These are phyloP conservation scores for Articulospora tetracladia DNA, from an alignment of 495 filamentous ascomycete species.

Conservation along the genomic window DNA sequence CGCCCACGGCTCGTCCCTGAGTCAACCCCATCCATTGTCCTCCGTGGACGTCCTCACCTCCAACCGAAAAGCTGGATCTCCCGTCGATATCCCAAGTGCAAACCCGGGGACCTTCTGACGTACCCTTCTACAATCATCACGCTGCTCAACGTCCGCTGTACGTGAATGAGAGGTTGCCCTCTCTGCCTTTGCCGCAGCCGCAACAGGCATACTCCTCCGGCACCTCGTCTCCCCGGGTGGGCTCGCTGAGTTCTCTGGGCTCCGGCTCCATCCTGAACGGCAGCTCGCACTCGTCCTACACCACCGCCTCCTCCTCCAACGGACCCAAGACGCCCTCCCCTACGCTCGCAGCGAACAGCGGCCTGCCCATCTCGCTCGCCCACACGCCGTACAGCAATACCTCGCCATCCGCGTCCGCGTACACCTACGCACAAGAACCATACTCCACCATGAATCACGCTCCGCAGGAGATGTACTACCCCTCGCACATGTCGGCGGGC, in stretches of 20 bases:
- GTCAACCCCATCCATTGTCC: slow-evolving; percentile 19
- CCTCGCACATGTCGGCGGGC: slow-evolving; percentile 74
- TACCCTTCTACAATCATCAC: slow-evolving; percentile 71
- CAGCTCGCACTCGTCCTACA: slow-evolving; percentile 49
- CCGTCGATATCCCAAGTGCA: slow-evolving; percentile 89
- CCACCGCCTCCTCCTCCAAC: slow-evolving; percentile 51
- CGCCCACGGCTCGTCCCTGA: slow-evolving; percentile 17
- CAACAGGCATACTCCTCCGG: slow-evolving; percentile 59
- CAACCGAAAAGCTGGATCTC: slow-evolving; percentile 98
- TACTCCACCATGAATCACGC: slow-evolving; percentile 83
- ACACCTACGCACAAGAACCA: slow-evolving; percentile 39
- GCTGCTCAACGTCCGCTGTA: slow-evolving; percentile 63
- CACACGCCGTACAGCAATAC: slow-evolving; percentile 49
- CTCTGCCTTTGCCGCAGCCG: slow-evolving; percentile 66
- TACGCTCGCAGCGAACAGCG: slow-evolving; percentile 36
- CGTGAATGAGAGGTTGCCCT: slow-evolving; percentile 72
- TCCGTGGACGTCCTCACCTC: slow-evolving; percentile 27
- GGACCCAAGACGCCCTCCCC: slow-evolving; percentile 56
- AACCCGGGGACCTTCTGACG: slow-evolving; percentile 80
- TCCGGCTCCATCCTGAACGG: slow-evolving; percentile 39
- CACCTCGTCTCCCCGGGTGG: slow-evolving; percentile 65
- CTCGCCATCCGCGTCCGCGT: slow-evolving; percentile 39
- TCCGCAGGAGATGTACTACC: slow-evolving; percentile 81
- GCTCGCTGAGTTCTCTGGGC: slow-evolving; percentile 55
- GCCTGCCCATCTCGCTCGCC: slow-evolving; percentile 38